Conservation (phyloP, 345 rosid species). For the Euphorbia pulcherrima region DNA sequence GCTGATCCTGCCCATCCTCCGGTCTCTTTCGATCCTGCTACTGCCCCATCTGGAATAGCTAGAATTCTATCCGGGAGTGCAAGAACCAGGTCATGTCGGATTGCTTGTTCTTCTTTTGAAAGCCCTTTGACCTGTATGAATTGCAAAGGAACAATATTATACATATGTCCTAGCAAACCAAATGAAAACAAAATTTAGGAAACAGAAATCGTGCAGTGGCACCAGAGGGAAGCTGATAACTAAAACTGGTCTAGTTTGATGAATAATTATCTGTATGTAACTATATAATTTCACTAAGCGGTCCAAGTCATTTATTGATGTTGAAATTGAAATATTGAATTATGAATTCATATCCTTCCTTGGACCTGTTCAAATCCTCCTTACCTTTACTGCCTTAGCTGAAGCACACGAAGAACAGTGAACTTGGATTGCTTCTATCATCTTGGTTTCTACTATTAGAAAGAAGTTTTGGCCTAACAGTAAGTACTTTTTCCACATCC, state of each 20-base stretch:
- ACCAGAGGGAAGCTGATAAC: neutral
- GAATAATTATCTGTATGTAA: too few relatives aligned
- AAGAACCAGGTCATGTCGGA: slow-evolving; percentile 59
- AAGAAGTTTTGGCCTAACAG: neutral
- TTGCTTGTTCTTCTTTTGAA: slow-evolving; percentile 53
- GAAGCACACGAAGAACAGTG: neutral
- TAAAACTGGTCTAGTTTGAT: too few relatives aligned
- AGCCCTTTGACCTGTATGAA: slow-evolving; percentile 65
- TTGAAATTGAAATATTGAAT: neutral
- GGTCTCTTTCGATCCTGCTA: slow-evolving; percentile 30
- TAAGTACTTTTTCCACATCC: neutral
- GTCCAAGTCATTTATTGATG: neutral
- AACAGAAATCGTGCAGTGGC: neutral
- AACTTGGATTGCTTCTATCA: neutral
- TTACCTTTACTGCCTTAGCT: neutral
- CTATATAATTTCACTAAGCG: neutral
- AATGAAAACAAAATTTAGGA: slow-evolving; percentile 3
- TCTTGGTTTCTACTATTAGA: neutral
- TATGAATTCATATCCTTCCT: neutral
- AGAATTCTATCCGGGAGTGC: slow-evolving; percentile 57
- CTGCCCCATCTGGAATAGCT: slow-evolving; percentile 59
- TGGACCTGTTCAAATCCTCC: neutral
- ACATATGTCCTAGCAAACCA: slow-evolving; percentile 5
- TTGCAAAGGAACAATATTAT: neutral
- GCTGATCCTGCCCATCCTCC: slow-evolving; percentile 62